phyloP scores from a whole-genome alignment of 2,329 filamentous ascomycete genomes.

The Cladophialophora yegresii region DNA sequence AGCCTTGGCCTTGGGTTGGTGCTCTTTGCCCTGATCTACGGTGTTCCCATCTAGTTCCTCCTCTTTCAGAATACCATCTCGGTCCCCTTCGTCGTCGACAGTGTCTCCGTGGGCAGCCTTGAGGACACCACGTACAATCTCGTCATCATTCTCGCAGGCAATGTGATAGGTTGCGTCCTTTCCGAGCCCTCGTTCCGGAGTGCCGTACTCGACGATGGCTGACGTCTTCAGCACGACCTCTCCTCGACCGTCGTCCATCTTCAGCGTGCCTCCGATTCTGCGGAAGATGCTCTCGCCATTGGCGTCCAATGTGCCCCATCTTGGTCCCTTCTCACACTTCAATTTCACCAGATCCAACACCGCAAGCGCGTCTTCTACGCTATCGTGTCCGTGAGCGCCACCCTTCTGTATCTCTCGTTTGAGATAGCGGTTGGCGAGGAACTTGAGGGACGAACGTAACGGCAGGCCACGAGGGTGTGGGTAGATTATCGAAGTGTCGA shows the following conservation, averaged over 20 bases:
- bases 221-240: constrained; percentile 42
- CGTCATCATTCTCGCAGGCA: constrained; percentile 59
- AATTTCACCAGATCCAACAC: constrained; percentile 91
- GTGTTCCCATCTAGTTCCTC: not conserved
- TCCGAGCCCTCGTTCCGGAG: constrained; percentile 65
- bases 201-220: constrained; percentile 84
- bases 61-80: not conserved
- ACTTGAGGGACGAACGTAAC: constrained; percentile 87
- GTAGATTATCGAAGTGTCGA: constrained; percentile 88
- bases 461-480: constrained; percentile 88
- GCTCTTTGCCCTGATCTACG: not conserved
- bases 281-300: constrained; percentile 88
- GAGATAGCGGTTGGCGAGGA: constrained; percentile 81
- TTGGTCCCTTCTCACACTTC: constrained; percentile 89
- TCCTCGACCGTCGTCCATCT: constrained; percentile 40
- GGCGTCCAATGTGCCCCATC: constrained; percentile 78
- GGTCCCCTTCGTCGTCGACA: not conserved
- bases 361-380: constrained; percentile 85
- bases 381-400: constrained; percentile 77
- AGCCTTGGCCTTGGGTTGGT: not conserved
- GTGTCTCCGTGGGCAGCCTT: constrained; percentile 24
- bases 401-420: constrained; percentile 84
- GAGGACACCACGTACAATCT: constrained; percentile 59
- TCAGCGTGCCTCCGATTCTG: constrained; percentile 64
- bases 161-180: constrained; percentile 58